Percentiles rank a stretch among this genome's conserved stretches.
These are phyloP conservation scores for Trametes gibbosa DNA, from an alignment of 768 basidiomycete species.

Conservation along the genomic window DNA sequence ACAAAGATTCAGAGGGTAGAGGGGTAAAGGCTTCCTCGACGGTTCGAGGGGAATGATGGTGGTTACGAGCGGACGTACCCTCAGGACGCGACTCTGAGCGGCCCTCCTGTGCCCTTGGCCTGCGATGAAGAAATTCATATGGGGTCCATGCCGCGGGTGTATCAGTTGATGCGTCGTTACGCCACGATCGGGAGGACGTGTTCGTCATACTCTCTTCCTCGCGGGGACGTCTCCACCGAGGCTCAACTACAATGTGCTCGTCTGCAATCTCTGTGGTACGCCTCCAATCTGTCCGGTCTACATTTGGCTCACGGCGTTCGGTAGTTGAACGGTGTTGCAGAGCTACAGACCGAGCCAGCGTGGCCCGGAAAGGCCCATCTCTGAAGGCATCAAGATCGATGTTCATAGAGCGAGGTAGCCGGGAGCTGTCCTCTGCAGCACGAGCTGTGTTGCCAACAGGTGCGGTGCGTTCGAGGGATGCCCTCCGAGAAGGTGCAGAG, in stretches of 20 bases:
- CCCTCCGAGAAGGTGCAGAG: background rate
- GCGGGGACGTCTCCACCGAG: background rate
- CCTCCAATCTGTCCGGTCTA: background rate
- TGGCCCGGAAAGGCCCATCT: slow-evolving; percentile 29
- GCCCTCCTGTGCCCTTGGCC: too few relatives aligned
- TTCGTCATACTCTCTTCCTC: too few relatives aligned
- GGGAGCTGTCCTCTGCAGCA: background rate
- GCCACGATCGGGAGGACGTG: too few relatives aligned
- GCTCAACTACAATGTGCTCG: background rate
- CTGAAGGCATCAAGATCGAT: slow-evolving; percentile 22
- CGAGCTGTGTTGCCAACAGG: background rate
- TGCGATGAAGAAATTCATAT: too few relatives aligned
- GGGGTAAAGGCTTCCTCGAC: too few relatives aligned
- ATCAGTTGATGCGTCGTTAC: too few relatives aligned
- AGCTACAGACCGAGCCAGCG: slow-evolving; percentile 20
- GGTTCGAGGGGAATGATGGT: too few relatives aligned
- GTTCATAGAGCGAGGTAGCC: background rate
- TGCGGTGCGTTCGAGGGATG: background rate
- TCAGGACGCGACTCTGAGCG: too few relatives aligned
- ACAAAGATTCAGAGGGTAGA: too few relatives aligned
- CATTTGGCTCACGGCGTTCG: background rate
- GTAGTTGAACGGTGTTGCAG: slow-evolving; percentile 1
- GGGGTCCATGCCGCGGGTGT: too few relatives aligned
- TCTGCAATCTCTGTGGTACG: background rate
- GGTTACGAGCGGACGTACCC: too few relatives aligned